Conservation (phyloP, 2,329 filamentous ascomycete species). For the Westerdykella aurantiaca region DNA sequence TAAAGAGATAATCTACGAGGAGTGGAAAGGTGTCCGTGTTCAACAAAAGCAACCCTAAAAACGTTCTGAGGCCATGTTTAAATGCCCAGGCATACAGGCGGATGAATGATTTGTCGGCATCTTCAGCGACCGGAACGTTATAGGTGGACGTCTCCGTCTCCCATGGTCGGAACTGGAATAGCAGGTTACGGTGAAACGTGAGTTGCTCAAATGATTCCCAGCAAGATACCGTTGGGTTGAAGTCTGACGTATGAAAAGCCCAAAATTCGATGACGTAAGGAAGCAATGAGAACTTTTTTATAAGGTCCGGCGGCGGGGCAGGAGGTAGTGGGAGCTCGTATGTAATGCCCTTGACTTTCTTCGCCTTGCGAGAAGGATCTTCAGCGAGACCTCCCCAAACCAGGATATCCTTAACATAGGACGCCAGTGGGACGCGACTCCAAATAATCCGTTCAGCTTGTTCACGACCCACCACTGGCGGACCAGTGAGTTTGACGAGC, state of each 20-base stretch:
- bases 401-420: not conserved
- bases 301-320: not conserved
- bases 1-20: no score
- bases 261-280: slow-evolving; percentile 8
- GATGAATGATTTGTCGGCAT: no score
- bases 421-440: not conserved
- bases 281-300: slow-evolving; percentile 4
- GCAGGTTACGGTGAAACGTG: slow-evolving; percentile 2
- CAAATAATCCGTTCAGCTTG: slow-evolving; percentile 1
- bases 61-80: no score
- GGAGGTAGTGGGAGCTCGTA: no score
- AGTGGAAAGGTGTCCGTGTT: no score
- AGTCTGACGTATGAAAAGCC: slow-evolving; percentile 4
- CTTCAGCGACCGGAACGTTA: no score
- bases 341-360: not conserved
- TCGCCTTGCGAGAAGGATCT: not conserved
- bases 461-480: not conserved
- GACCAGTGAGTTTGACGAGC: not conserved
- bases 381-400: not conserved
- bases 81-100: no score
- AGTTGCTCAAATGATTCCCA: slow-evolving; percentile 4
- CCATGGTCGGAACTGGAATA: slow-evolving; percentile 11
- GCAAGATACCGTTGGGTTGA: not conserved
- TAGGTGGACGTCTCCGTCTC: not conserved
- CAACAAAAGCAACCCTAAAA: no score